Conservation (phyloP, 345 rosid species). For the Murraya paniculata region DNA sequence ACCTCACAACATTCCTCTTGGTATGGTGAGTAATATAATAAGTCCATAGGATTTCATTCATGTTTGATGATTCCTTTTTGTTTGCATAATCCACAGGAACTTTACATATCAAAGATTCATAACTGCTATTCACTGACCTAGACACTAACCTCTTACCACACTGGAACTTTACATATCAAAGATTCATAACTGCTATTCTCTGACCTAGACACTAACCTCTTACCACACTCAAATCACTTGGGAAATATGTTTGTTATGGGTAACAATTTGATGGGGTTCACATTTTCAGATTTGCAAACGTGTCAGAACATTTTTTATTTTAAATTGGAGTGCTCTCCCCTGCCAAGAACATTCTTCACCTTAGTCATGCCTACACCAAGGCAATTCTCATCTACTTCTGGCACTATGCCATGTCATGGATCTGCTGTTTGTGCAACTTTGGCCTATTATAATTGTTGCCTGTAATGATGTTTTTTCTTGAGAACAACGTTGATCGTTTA, state of each 20-base stretch:
- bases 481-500: not conserved
- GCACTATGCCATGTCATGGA: not conserved
- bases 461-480: not conserved
- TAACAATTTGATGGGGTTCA: no score
- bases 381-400: not conserved
- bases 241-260: no score
- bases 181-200: no score
- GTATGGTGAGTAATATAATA: slow-evolving; percentile 64
- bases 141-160: not conserved
- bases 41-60: not conserved
- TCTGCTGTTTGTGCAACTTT: not conserved
- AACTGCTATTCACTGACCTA: no score
- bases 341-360: no score
- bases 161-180: not conserved
- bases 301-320: no score
- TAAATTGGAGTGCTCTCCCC: no score
- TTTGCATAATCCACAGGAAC: not conserved
- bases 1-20: slow-evolving; percentile 65
- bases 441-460: not conserved
- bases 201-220: no score
- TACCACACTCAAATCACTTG: no score
- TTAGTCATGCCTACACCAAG: no score
- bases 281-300: no score
- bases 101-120: not conserved
- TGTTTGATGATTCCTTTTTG: not conserved